Conservation (phyloP, 202 grass and related monocot species). For the Schoenoplectus tabernaemontani region DNA sequence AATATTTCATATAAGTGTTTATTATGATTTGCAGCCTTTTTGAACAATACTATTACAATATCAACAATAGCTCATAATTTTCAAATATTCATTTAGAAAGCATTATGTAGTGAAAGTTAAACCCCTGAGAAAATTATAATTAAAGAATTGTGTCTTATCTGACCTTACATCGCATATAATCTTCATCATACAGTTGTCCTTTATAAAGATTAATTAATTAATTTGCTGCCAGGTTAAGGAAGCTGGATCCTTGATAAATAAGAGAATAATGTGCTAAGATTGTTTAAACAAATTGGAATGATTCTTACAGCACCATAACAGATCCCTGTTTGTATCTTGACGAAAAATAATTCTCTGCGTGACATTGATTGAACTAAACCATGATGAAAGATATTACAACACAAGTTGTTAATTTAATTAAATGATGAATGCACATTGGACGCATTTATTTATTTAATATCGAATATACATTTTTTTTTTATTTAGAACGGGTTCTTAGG, state of each 20-base stretch:
- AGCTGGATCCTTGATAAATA: not conserved
- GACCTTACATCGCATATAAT: not conserved
- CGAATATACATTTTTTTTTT: too few relatives aligned
- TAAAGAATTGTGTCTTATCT: not conserved
- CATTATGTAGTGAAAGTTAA: not conserved
- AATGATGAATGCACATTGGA: too few relatives aligned
- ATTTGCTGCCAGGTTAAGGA: not conserved
- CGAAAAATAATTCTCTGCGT: too few relatives aligned
- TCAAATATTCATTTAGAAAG: not conserved
- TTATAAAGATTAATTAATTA: not conserved
- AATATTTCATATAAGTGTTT: not conserved
- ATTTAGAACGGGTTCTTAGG: too few relatives aligned
- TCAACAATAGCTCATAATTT: not conserved
- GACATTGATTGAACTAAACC: too few relatives aligned
- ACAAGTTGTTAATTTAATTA: too few relatives aligned
- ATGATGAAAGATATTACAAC: too few relatives aligned
- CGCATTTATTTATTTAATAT: too few relatives aligned
- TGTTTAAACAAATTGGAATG: too few relatives aligned
- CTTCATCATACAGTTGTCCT: constrained; percentile 3
- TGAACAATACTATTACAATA: not conserved
- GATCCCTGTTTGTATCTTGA: too few relatives aligned
- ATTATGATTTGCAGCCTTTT: too few relatives aligned
- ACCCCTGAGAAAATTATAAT: not conserved
- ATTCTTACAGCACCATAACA: too few relatives aligned
- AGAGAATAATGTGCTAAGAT: not conserved